Evolutionary conservation across 1,284 basidiomycete genomes (phyloP).

Genomic region (Fereydounia khargensis): DNA sequence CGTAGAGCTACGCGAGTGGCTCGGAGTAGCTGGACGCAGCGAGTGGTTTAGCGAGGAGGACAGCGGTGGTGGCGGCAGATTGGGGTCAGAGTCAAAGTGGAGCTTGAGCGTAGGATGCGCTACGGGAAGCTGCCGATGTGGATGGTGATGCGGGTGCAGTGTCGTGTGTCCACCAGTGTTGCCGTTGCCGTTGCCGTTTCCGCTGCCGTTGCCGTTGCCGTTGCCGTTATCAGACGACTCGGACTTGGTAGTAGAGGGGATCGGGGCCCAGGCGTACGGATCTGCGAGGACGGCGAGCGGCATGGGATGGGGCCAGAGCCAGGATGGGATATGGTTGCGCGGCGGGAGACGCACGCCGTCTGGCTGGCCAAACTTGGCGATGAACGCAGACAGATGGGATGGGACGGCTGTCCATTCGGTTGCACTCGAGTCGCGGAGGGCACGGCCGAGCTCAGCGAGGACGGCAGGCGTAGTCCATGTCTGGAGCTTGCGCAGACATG

Average conservation of each 20-base stretch:
- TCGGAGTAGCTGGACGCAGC: slow-evolving; percentile 8
- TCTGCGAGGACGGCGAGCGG: slow-evolving; percentile 19
- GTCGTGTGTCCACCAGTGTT: too few relatives aligned
- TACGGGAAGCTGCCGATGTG: slow-evolving; percentile 27
- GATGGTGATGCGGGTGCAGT: too few relatives aligned
- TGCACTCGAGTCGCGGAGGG: slow-evolving; percentile 34
- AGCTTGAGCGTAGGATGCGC: slow-evolving; percentile 49
- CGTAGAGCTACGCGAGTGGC: neutral
- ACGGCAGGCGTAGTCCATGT: slow-evolving; percentile 41
- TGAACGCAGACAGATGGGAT: slow-evolving; percentile 38
- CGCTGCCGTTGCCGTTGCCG: slow-evolving; percentile 1
- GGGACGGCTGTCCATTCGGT: slow-evolving; percentile 36
- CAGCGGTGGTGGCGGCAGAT: slow-evolving; percentile 14
- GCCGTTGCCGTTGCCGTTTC: too few relatives aligned
- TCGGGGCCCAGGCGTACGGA: slow-evolving; percentile 18
- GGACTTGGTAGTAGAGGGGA: neutral
- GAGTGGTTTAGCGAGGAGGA: slow-evolving; percentile 1
- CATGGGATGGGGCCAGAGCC: slow-evolving; percentile 41
- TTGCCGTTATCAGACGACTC: slow-evolving; percentile 1
- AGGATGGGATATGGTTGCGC: slow-evolving; percentile 35
- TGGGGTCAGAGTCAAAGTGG: slow-evolving; percentile 35
- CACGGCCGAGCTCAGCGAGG: slow-evolving; percentile 40
- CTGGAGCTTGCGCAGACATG: slow-evolving; percentile 51
- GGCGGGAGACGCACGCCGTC: slow-evolving; percentile 43
- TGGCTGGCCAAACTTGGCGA: slow-evolving; percentile 47